Evolutionary conservation across 23 red algal genomes (phyloP), one percentile per base, ranked within the genome.

Genomic region (Agarophyton chilense): DNA sequence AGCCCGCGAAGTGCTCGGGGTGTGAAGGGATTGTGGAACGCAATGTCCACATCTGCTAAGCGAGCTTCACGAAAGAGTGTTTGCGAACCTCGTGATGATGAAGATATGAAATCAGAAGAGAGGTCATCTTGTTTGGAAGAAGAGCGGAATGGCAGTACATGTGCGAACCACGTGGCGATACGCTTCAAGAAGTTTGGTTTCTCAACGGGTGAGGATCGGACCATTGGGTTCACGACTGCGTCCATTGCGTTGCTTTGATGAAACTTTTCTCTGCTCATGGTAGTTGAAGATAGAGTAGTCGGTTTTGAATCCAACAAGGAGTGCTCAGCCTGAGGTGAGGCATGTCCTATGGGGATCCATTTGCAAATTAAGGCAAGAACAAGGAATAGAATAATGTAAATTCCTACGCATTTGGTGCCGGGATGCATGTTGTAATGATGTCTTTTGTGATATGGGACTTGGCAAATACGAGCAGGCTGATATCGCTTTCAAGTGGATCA

Each of bases 1-100:
- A 91, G 53, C 31, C 88, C 88, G 9, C 76, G 45, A 1, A 82
- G 36, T 39, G 40, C 51, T 10, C 44, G 29, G 6, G 85, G 35
- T 7, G 85, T 29, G 34, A 89, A 89, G 26, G 85, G 85, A 32
- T 89, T 89, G 35, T 60, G 31, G 85, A 39, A 79, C 11, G 85
- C 72, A 11, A 77, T 54, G 42, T 89, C 55, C 35, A 89, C 71
- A 4, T 67, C 85, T 19, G 44, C 67, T 31, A 89, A 43, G 16
- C 68, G 68, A 13, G 43, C 41, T 47, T 43, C 19, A 28, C 33
- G 68, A 74, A 74, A 74, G 17, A 16, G 8, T 65, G 60, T 35
- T 33, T 65, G 60, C 35, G 29, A 35, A 16, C 25, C 18, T 65
- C 60, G 29, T 18, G 60, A 65, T 9, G 68, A 74, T 3, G 43